Evolutionary conservation across 441 rosid genomes (phyloP).

Genomic region (Euphorbia celastroides): DNA sequence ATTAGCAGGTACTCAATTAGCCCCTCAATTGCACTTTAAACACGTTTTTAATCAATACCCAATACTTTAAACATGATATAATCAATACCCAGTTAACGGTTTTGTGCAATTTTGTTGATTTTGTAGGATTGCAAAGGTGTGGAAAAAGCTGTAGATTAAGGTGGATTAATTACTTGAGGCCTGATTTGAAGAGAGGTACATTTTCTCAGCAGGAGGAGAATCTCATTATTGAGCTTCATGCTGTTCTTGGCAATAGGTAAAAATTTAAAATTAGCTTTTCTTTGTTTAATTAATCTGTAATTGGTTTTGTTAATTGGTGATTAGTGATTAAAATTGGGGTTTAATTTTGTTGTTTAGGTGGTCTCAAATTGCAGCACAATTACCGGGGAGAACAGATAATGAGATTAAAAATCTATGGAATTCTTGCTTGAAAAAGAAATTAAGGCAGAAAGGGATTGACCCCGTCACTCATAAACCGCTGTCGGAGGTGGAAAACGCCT

Average conservation of each 20-base stretch:
- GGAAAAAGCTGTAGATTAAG: slow-evolving; percentile 88
- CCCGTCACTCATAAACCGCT: slow-evolving; percentile 90
- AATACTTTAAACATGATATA: no score
- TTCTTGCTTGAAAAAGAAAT: slow-evolving; percentile 88
- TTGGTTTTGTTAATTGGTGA: background rate
- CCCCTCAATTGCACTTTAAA: background rate
- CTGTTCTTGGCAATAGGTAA: slow-evolving; percentile 70
- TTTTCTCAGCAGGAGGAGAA: slow-evolving; percentile 76
- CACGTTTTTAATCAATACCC: no score
- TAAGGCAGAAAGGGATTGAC: slow-evolving; percentile 81
- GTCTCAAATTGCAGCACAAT: slow-evolving; percentile 90
- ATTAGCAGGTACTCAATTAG: slow-evolving; percentile 49
- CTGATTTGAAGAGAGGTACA: slow-evolving; percentile 86
- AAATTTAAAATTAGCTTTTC: background rate
- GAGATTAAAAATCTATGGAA: slow-evolving; percentile 95
- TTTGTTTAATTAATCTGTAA: background rate
- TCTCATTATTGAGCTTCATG: slow-evolving; percentile 66
- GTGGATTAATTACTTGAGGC: slow-evolving; percentile 88
- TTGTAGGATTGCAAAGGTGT: slow-evolving; percentile 67
- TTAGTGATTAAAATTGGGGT: background rate
- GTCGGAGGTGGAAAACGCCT: slow-evolving; percentile 41
- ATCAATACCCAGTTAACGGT: background rate
- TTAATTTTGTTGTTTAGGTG: slow-evolving; percentile 51
- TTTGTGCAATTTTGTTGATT: background rate
- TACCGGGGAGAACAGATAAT: slow-evolving; percentile 94